These are phyloP conservation scores for Pythium insidiosum DNA, from an alignment of 352 stramenopile species.

Conservation along the genomic window DNA sequence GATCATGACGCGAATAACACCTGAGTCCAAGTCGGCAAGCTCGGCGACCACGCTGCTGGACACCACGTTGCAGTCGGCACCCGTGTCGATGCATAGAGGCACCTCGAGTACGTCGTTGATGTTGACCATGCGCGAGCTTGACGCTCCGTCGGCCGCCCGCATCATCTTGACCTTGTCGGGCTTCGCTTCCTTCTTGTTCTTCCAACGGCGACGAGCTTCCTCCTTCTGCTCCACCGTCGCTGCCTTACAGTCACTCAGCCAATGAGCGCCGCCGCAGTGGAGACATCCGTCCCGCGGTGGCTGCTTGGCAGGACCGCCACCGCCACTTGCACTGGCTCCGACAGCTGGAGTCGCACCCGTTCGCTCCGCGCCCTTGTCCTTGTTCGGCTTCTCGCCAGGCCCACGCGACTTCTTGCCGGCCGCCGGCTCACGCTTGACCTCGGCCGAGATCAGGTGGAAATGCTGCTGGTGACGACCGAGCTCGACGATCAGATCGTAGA, in stretches of 20 bases:
- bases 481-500: slow-evolving; percentile 12
- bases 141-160: no score
- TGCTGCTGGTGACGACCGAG: slow-evolving; percentile 7
- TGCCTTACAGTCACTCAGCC: slow-evolving; percentile 7
- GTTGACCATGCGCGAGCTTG: background rate
- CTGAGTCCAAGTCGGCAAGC: background rate
- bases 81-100: background rate
- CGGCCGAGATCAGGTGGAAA: slow-evolving; percentile 5
- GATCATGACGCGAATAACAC: background rate
- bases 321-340: background rate
- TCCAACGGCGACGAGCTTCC: background rate
- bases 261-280: slow-evolving; percentile 13
- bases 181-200: background rate
- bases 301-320: background rate
- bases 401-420: no score
- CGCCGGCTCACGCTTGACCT: background rate
- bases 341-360: no score
- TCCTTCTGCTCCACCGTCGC: slow-evolving; percentile 7
- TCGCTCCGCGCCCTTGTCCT: no score
- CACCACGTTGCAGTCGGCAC: background rate
- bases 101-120: background rate
- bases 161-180: background rate
- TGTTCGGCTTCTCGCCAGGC: no score
- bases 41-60: background rate
- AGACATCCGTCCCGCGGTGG: slow-evolving; percentile 7